These are phyloP conservation scores for Kwoniella heveanensis DNA, from an alignment of 768 basidiomycete species.

Conservation along the genomic window DNA sequence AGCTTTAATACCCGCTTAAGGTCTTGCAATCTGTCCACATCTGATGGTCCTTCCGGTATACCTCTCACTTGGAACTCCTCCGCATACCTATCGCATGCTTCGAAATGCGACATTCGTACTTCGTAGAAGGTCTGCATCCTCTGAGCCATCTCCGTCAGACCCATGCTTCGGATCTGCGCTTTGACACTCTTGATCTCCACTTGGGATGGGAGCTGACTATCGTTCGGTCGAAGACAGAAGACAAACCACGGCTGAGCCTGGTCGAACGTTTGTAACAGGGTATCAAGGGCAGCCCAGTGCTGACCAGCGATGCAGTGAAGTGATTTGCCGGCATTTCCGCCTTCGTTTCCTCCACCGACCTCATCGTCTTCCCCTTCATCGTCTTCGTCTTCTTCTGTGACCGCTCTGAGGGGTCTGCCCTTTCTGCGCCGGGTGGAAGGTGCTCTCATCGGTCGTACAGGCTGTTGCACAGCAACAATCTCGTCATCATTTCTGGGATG, in stretches of 20 bases:
- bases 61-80: conserved; percentile 66
- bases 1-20: conserved; percentile 58
- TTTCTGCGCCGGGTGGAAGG: conserved; percentile 75
- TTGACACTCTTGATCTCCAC: conserved; percentile 89
- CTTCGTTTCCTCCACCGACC: conserved; percentile 46
- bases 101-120: conserved; percentile 79
- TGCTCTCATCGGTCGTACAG: conserved; percentile 88
- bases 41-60: conserved; percentile 65
- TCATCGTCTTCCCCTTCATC: conserved; percentile 41
- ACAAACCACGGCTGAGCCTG: conserved; percentile 90
- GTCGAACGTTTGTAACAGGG: conserved; percentile 80
- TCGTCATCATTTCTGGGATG: conserved; percentile 93
- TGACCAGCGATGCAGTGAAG: conserved; percentile 82
- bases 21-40: conserved; percentile 59
- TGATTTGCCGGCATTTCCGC: conserved; percentile 42
- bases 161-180: conserved; percentile 81
- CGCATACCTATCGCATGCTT: conserved; percentile 81
- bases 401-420: conserved; percentile 36
- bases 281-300: conserved; percentile 80
- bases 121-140: conserved; percentile 71
- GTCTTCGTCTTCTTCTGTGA: conserved; percentile 48
- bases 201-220: conserved; percentile 91
- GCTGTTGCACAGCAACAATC: conserved; percentile 90
- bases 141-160: conserved; percentile 75
- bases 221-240: conserved; percentile 92